Base-by-base conservation (phyloP, 805 yeast genomes). In the Candida vaughaniae region DNA sequence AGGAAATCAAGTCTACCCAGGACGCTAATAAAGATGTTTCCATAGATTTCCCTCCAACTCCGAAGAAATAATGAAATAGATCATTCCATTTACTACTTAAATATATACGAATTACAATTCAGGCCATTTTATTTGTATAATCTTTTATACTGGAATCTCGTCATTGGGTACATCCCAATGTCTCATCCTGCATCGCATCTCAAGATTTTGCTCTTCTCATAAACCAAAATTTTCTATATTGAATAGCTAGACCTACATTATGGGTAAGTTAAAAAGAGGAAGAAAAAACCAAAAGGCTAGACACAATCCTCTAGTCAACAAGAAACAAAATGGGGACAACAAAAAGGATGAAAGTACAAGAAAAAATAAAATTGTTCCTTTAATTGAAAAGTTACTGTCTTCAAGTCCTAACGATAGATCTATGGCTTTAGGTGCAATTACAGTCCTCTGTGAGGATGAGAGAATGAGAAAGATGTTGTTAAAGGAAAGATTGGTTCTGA, bases 261-360 rank as follows among this genome's bases (percentile, higher is more conserved):
- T 85, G 95, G 95, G 85, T 32, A 85, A 84, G 60, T 72, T 85
- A 27, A 85, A 82, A 71, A 82, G 77, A 56, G 77, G 77, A 30
- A 66, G 64, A 49, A 66, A 57, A 49, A 64, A 54, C 39, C 58
- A 59, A 36, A 53, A 51, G 31, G 57, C 64, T 10, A 56, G 71
- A 45, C 51, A 48, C 22, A 62, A 67, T 33, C 73, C 73, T 3
- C 39, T 67, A 5, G 10, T 7, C 10, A 39, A 40, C 7, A 23
- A 35, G 3, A 36, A 41, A 4, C 34, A 39, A 8, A 22, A 34
- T 3, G 42, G 48, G 5, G 56, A 53, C 25, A 48, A 46, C 5
- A 41, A 46, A 12, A 72, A 71, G 41, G 82, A 77, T 48, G 79
- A 74, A 31, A 53, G 52, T 12, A 51, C 74, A 14, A 67, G 76